phyloP scores from a whole-genome alignment of 352 stramenopile genomes.

The Globisporangium iwayamae region DNA sequence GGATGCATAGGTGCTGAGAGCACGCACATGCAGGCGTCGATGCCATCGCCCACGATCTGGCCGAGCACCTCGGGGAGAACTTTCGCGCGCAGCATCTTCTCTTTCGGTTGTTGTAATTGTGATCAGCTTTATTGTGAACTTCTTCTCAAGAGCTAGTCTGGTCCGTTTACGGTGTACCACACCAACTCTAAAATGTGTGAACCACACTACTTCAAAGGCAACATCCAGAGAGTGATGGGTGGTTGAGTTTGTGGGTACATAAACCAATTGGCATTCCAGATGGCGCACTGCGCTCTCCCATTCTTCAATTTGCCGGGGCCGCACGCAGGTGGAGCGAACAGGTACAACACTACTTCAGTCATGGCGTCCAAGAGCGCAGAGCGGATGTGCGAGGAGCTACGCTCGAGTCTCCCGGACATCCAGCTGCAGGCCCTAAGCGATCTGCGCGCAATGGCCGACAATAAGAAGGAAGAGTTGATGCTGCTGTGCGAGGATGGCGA shows the following conservation, averaged over 20 bases:
- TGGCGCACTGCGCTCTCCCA: background rate
- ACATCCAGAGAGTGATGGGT: background rate
- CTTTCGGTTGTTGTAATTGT: background rate
- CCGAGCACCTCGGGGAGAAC: slow-evolving; percentile 73
- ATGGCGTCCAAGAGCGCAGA: background rate
- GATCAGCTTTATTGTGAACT: background rate
- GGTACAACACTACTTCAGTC: background rate
- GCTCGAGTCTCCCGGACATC: background rate
- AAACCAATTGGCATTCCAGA: background rate
- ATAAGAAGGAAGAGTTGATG: background rate
- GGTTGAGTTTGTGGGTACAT: background rate
- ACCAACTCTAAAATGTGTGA: background rate
- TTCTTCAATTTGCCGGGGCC: background rate
- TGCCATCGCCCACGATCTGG: slow-evolving; percentile 74
- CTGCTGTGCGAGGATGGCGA: background rate
- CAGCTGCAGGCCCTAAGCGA: background rate
- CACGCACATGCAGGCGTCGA: slow-evolving; percentile 70
- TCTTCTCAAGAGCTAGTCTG: background rate
- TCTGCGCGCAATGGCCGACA: background rate
- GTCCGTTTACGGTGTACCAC: background rate
- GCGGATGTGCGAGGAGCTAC: background rate
- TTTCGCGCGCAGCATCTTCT: slow-evolving; percentile 70
- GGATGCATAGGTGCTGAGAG: background rate
- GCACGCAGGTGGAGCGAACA: background rate
- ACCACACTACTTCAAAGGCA: background rate